phyloP scores from a whole-genome alignment of 768 basidiomycete genomes.

The Panellus pusillus region DNA sequence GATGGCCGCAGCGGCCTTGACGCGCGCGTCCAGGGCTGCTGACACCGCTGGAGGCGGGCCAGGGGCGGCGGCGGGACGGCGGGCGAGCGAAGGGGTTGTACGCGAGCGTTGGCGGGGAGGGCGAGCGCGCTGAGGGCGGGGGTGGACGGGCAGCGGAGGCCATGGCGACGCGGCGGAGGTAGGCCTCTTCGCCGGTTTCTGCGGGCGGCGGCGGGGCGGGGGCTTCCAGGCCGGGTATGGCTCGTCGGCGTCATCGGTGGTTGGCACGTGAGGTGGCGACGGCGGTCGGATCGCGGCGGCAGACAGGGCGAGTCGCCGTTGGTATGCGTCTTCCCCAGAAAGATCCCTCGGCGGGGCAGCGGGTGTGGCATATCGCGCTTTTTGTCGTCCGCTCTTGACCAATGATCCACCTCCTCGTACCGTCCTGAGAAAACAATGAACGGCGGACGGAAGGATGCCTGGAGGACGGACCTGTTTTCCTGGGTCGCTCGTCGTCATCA shows the following conservation, averaged over 20 bases:
- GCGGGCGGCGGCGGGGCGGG: slow-evolving; percentile 17
- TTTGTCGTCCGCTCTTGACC: slow-evolving; percentile 57
- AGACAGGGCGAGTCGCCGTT: slow-evolving; percentile 72
- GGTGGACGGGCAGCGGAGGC: slow-evolving; percentile 38
- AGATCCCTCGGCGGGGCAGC: slow-evolving; percentile 44
- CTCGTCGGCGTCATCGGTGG: slow-evolving; percentile 21
- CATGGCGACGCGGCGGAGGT: slow-evolving; percentile 62
- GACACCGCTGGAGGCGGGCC: slow-evolving; percentile 38
- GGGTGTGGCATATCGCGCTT: slow-evolving; percentile 31
- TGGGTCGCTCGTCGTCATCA: slow-evolving; percentile 63
- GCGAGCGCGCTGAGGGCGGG: slow-evolving; percentile 32
- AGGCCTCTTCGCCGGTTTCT: slow-evolving; percentile 69
- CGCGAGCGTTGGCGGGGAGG: slow-evolving; percentile 55
- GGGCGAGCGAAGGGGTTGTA: slow-evolving; percentile 71
- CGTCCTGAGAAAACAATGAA: slow-evolving; percentile 37
- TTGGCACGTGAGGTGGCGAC: slow-evolving; percentile 26
- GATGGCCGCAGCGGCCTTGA: slow-evolving; percentile 79
- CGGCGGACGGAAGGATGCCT: neutral
- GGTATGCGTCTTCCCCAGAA: slow-evolving; percentile 80
- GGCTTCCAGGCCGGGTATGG: slow-evolving; percentile 24
- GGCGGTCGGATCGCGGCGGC: slow-evolving; percentile 27
- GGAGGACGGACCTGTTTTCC: slow-evolving; percentile 59
- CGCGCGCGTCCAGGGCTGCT: slow-evolving; percentile 58
- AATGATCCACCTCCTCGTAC: slow-evolving; percentile 51
- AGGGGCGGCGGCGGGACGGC: slow-evolving; percentile 57